These are phyloP conservation scores for Protomyces macrosporus DNA, from an alignment of 1,139 yeast species.

Conservation along the genomic window DNA sequence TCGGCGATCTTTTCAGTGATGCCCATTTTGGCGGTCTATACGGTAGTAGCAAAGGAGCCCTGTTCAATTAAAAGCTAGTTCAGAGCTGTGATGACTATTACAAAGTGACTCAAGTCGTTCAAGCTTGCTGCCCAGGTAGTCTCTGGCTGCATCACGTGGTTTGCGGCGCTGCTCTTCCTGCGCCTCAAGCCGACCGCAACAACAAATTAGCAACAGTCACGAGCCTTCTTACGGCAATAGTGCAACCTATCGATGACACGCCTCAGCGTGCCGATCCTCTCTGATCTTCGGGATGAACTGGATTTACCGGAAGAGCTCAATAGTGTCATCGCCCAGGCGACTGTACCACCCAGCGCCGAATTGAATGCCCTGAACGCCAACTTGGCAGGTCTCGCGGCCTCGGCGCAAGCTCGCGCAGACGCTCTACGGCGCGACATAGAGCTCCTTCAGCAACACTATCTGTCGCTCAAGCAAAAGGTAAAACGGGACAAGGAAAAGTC, in stretches of 20 bases:
- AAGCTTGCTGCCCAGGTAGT: no score
- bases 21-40: slow-evolving; percentile 16
- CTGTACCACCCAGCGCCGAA: slow-evolving; percentile 14
- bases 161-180: background rate
- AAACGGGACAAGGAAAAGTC: background rate
- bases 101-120: no score
- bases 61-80: no score
- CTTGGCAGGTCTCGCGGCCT: slow-evolving; percentile 3
- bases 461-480: slow-evolving; percentile 8
- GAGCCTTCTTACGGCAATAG: background rate
- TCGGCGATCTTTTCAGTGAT: slow-evolving; percentile 51
- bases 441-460: slow-evolving; percentile 9
- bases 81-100: no score
- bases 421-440: slow-evolving; percentile 15
- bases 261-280: background rate
- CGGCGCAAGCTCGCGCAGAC: slow-evolving; percentile 24
- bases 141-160: background rate
- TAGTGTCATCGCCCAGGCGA: background rate
- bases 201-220: background rate
- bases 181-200: background rate
- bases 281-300: background rate
- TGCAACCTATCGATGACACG: background rate
- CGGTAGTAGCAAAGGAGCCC: no score
- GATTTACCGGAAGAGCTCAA: slow-evolving; percentile 2
- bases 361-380: slow-evolving; percentile 12